Conservation (phyloP, 106 monocot genomes). For the Allium cepa region DNA sequence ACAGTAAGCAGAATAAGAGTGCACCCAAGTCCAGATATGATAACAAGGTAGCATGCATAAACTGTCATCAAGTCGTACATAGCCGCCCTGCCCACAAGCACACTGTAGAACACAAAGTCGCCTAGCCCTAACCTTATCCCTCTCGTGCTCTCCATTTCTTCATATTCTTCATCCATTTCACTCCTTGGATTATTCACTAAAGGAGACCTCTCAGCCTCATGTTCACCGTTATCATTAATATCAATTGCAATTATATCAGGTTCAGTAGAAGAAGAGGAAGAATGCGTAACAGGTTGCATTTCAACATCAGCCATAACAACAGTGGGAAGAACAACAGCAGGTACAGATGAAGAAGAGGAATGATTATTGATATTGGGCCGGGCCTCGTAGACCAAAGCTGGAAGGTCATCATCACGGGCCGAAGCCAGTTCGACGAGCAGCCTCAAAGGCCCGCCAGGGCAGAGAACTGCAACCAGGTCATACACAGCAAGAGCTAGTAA, state of each 20-base stretch:
- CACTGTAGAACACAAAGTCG: constrained; percentile 93
- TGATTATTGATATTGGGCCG: constrained; percentile 30
- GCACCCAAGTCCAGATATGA: constrained; percentile 81
- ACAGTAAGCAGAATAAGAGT: constrained; percentile 79
- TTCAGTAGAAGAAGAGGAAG: not conserved
- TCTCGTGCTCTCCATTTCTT: constrained; percentile 24
- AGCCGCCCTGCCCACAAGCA: constrained; percentile 90
- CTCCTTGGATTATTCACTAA: constrained; percentile 11
- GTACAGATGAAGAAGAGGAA: not conserved
- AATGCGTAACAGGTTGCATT: not conserved
- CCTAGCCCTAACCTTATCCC: constrained; percentile 81
- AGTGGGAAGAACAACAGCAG: not conserved
- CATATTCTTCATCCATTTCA: not conserved
- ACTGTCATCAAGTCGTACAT: constrained; percentile 97
- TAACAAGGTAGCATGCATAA: constrained; percentile 90
- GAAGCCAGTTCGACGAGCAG: constrained; percentile 81
- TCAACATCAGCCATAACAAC: constrained; percentile 11
- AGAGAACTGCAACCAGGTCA: constrained; percentile 81
- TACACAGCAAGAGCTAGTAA: constrained; percentile 75
- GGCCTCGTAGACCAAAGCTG: constrained; percentile 84
- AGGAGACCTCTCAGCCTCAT: constrained; percentile 30
- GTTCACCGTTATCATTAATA: constrained; percentile 16
- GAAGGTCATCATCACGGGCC: constrained; percentile 77
- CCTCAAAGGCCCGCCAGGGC: constrained; percentile 72
- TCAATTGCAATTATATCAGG: constrained; percentile 14